Conservation (phyloP, 805 yeast genomes). For the Cyberlindnera japonica region DNA sequence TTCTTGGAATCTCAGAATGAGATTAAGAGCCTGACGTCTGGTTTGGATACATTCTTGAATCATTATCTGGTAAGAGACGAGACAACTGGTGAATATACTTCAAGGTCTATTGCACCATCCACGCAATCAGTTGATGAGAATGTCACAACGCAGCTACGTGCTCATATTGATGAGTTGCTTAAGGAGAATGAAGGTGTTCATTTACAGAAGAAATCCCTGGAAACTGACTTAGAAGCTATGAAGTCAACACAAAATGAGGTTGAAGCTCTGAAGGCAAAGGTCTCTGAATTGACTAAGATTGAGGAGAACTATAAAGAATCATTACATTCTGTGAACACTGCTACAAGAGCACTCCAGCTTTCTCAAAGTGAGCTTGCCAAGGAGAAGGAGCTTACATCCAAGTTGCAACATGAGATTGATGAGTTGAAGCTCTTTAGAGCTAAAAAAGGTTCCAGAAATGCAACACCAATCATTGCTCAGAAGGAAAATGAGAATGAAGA, state of each 20-base stretch:
- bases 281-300: slow-evolving; percentile 36
- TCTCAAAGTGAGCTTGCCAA: slow-evolving; percentile 69
- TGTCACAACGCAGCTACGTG: slow-evolving; percentile 37
- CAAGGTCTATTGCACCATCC: slow-evolving; percentile 7
- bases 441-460: slow-evolving; percentile 30
- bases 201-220: slow-evolving; percentile 30
- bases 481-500: slow-evolving; percentile 26
- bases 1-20: slow-evolving; percentile 29
- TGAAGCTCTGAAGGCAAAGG: slow-evolving; percentile 29
- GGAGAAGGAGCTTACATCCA: slow-evolving; percentile 52
- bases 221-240: slow-evolving; percentile 30
- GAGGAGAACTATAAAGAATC: slow-evolving; percentile 73
- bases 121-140: background rate
- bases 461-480: slow-evolving; percentile 25
- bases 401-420: slow-evolving; percentile 61
- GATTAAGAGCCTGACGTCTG: slow-evolving; percentile 26
- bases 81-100: slow-evolving; percentile 18
- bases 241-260: slow-evolving; percentile 21
- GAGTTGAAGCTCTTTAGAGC: slow-evolving; percentile 57
- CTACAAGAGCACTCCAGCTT: slow-evolving; percentile 67
- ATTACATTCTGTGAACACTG: slow-evolving; percentile 64
- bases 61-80: slow-evolving; percentile 24
- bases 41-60: slow-evolving; percentile 27
- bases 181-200: slow-evolving; percentile 42
- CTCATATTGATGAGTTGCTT: slow-evolving; percentile 54